phyloP scores from a whole-genome alignment of 2,329 filamentous ascomycete genomes.

The Dactylonectria macrodidyma region DNA sequence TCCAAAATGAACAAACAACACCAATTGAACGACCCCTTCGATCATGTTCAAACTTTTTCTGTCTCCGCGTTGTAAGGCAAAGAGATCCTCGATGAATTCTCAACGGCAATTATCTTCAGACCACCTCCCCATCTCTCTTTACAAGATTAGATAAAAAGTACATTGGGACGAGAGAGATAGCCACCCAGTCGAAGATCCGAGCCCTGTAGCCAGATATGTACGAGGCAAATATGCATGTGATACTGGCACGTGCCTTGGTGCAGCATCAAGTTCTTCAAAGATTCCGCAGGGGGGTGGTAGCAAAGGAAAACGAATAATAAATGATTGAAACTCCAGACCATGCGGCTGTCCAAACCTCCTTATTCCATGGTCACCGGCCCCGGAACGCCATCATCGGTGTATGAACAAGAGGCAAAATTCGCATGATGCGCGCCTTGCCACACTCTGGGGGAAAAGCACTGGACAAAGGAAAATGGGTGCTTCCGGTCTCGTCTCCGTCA shows the following conservation, averaged over 20 bases:
- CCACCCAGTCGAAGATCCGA: conserved; percentile 4
- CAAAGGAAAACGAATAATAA: conserved; percentile 35
- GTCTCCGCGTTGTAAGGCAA: conserved; percentile 24
- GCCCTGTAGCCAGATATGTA: conserved; percentile 24
- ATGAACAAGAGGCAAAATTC: conserved; percentile 28
- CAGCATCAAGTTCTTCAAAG: conserved; percentile 8
- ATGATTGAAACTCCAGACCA: conserved; percentile 44
- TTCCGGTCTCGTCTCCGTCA: conserved; percentile 17
- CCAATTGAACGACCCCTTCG: conserved; percentile 31
- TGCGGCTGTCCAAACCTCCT: conserved; percentile 35
- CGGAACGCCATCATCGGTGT: conserved; percentile 44
- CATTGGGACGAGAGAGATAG: conserved; percentile 4
- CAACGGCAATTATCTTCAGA: conserved; percentile 25
- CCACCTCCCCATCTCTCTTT: conserved; percentile 8
- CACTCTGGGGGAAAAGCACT: conserved; percentile 23
- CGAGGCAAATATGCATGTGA: conserved; percentile 13
- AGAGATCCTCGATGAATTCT: conserved; percentile 29
- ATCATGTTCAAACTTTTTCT: conserved; percentile 36
- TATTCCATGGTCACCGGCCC: conserved; percentile 36
- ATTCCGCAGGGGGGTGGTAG: conserved; percentile 16
- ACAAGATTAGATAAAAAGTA: conserved; percentile 10
- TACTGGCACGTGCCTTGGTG: not conserved
- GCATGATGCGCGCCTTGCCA: conserved; percentile 13
- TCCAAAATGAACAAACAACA: conserved; percentile 32
- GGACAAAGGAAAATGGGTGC: conserved; percentile 18